Evolutionary conservation across 768 basidiomycete species (phyloP).

Genomic region (Collybia sordida): DNA sequence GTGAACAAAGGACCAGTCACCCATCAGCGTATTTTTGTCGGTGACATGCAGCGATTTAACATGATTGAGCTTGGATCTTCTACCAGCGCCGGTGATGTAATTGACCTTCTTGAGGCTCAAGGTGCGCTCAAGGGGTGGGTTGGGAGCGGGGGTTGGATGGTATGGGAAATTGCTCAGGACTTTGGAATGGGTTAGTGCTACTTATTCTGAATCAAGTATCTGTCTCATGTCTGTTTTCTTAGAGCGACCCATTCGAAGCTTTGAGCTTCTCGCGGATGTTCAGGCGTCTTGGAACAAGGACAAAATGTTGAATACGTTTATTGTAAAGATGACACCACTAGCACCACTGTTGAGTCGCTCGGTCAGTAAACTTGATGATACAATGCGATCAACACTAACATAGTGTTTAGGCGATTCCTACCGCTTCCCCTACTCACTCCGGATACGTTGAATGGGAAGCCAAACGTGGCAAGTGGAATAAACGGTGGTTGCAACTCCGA

Average conservation of each 20-base stretch:
- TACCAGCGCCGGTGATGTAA: conserved; percentile 74
- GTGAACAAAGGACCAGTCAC: conserved; percentile 27
- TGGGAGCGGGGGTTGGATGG: conserved; percentile 76
- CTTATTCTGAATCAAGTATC: conserved; percentile 1
- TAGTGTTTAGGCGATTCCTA: conserved; percentile 33
- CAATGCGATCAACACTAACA: conserved; percentile 6
- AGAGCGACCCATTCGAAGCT: conserved; percentile 88
- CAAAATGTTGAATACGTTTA: conserved; percentile 75
- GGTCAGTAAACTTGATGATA: conserved; percentile 36
- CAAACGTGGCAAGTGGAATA: conserved; percentile 94
- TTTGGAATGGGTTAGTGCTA: conserved; percentile 81
- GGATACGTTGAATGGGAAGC: conserved; percentile 86
- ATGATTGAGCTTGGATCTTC: conserved; percentile 66
- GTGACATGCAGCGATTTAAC: conserved; percentile 73
- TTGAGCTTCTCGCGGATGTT: conserved; percentile 79
- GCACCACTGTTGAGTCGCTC: conserved; percentile 57
- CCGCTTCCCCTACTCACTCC: conserved; percentile 44
- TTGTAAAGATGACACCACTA: conserved; percentile 74
- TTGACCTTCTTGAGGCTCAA: conserved; percentile 62
- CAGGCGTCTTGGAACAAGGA: conserved; percentile 88
- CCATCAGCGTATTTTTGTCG: conserved; percentile 78
- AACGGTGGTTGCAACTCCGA: conserved; percentile 84
- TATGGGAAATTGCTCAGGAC: conserved; percentile 88
- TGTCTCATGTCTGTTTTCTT: conserved; percentile 9
- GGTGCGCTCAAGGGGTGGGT: conserved; percentile 63